Base-by-base conservation (phyloP, 208 protist genomes). In the Acanthamoeba culbertsoni region DNA sequence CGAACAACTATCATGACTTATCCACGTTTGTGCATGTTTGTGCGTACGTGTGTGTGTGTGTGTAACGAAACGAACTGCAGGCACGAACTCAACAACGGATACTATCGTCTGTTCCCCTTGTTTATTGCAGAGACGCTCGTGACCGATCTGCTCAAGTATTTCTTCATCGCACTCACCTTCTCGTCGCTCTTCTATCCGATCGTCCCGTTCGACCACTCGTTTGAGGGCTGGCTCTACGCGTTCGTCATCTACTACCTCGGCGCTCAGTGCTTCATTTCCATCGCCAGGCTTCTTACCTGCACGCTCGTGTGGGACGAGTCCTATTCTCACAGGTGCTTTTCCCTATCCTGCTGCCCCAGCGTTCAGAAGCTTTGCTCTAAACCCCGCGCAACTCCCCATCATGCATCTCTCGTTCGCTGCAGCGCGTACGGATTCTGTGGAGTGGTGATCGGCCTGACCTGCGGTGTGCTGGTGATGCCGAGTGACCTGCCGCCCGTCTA, bases 201-300 rank as follows among this genome's bases (percentile, higher is more conserved):
- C 57, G 82, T 90, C 23, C 82, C 82, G n/a, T 90, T 90, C 51
- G 57, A 90, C 12, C 82, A 90, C 53, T 71, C 82, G 35, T 65
- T 90, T 37, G 57, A 62, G 26, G 82, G 82, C 7, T 90, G 82
- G 82, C 53, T 90, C 31, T 90, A 90, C 57, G 48, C 53, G 48
- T 90, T 90, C 20, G 26, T 90, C 82, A 90, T 90, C 53, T 90
- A 90, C 53, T 90, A 90, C 57, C 82, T 90, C 8, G 82, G 82
- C 35, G 82, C 82, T 14, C 82, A 90, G 82, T 90, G 82, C 57
- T 90, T 90, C 51, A 90, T 90, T 35, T 90, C 82, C 53, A 43
- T 90, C 57, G 82, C 82, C 2, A 2, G 82, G 1, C 23, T 90
- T n/a, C 57, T 90, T 37, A 90, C 82, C 18, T 90, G 82, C 82